These are phyloP conservation scores for Blastocystis sp. DNA, from an alignment of 352 stramenopile species.

Conservation along the genomic window DNA sequence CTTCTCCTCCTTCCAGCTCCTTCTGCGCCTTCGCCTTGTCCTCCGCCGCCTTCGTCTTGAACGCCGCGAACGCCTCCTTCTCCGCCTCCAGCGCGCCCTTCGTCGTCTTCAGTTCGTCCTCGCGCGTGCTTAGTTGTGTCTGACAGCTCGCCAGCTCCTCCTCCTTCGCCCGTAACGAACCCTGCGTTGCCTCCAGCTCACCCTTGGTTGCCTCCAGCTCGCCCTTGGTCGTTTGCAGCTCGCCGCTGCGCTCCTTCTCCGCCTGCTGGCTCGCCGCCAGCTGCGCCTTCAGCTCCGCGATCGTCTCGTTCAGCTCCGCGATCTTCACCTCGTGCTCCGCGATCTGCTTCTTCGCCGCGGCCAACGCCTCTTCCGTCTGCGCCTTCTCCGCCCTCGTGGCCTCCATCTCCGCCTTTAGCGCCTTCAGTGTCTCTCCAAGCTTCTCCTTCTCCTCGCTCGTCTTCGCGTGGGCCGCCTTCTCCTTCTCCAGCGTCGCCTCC, in stretches of 20 bases:
- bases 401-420: not conserved
- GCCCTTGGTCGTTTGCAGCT: not conserved
- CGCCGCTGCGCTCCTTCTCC: not conserved
- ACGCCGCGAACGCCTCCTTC: not conserved
- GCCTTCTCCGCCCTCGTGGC: not conserved
- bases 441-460: not conserved
- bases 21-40: constrained; percentile 8
- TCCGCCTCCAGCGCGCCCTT: not conserved
- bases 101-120: not conserved
- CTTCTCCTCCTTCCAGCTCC: not conserved
- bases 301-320: too few relatives aligned
- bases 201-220: not conserved
- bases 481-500: not conserved
- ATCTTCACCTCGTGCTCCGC: too few relatives aligned
- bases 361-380: not conserved
- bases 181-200: not conserved
- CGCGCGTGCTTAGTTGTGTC: not conserved
- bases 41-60: not conserved
- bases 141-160: not conserved
- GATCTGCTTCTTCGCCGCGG: not conserved
- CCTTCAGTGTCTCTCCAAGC: not conserved
- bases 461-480: not conserved
- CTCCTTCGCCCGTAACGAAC: not conserved
- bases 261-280: constrained; percentile 11
- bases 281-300: not conserved